Evolutionary conservation across 495 filamentous ascomycete genomes (phyloP).

Genomic region (Trypethelium eluteriae): DNA sequence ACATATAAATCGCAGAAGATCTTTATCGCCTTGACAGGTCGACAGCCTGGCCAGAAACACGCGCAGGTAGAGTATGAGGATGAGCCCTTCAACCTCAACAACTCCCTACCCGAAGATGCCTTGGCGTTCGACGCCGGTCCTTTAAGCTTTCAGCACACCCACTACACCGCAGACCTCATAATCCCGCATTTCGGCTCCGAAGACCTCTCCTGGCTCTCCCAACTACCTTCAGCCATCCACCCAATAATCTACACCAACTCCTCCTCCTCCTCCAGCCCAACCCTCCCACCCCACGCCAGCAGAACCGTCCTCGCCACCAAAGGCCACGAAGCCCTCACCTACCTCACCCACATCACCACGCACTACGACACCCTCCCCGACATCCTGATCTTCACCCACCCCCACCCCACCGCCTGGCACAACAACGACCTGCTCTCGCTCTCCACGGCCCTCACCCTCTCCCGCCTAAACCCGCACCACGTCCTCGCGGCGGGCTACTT

Average conservation of each 20-base stretch:
- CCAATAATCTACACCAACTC: neutral
- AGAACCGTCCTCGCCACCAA: conserved; percentile 34
- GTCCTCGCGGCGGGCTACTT: conserved; percentile 44
- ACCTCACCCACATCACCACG: conserved; percentile 65
- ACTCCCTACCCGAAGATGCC: neutral
- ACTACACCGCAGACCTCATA: neutral
- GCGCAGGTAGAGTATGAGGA: neutral
- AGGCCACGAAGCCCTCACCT: conserved; percentile 70
- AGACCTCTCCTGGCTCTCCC: neutral
- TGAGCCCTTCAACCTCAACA: neutral
- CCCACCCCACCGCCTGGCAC: conserved; percentile 60
- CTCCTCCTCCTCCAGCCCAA: neutral
- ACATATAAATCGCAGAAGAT: neutral
- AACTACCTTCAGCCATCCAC: neutral
- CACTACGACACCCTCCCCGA: conserved; percentile 63
- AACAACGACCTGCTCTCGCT: conserved; percentile 45
- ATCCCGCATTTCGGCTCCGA: conserved; percentile 8
- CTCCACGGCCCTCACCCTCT: conserved; percentile 39
- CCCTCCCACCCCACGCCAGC: neutral
- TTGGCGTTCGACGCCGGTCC: neutral
- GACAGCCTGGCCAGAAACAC: neutral
- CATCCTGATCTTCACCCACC: conserved; percentile 62
- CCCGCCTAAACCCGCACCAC: conserved; percentile 37
- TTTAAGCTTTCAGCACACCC: neutral
- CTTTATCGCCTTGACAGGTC: neutral